A percentile compares a stretch with the other conserved stretches of the same genome.
Conservation (phyloP, 2,329 filamentous ascomycete species). For the Stemphylium lycopersici region DNA sequence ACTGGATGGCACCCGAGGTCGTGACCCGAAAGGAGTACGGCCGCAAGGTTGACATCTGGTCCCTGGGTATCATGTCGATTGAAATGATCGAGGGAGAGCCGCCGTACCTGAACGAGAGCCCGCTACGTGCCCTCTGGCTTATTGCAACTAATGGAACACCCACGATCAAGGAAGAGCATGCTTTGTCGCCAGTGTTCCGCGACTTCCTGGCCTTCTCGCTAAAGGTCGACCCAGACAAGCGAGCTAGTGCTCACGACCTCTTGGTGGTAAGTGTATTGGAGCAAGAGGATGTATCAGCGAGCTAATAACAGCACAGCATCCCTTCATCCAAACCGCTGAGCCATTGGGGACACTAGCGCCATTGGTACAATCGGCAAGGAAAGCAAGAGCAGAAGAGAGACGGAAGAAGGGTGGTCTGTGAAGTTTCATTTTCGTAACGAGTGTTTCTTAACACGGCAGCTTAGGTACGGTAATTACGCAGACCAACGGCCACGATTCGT, state of each 20-base stretch:
- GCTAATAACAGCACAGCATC: conserved; percentile 43
- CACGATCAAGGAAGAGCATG: conserved; percentile 89
- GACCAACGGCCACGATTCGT: conserved; percentile 22
- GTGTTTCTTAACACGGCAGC: conserved; percentile 35
- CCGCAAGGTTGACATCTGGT: conserved; percentile 98
- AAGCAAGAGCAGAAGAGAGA: conserved; percentile 80
- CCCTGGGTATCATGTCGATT: conserved; percentile 97
- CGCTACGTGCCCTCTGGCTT: conserved; percentile 88
- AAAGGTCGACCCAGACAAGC: conserved; percentile 96
- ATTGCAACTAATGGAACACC: conserved; percentile 98
- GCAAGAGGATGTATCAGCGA: neutral
- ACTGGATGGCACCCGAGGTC: conserved; percentile 99
- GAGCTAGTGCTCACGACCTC: conserved; percentile 92
- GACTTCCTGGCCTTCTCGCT: conserved; percentile 93
- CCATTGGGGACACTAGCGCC: conserved; percentile 75
- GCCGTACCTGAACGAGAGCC: conserved; percentile 94
- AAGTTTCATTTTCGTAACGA: conserved; percentile 29
- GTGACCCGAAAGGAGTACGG: conserved; percentile 98
- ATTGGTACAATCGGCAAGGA: conserved; percentile 82
- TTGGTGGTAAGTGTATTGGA: conserved; percentile 71
- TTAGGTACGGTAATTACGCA: conserved; percentile 32
- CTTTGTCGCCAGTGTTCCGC: conserved; percentile 78
- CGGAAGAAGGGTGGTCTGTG: conserved; percentile 56
- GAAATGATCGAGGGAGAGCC: conserved; percentile 99
- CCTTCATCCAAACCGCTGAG: conserved; percentile 60